Conservation (phyloP, 2,329 filamentous ascomycete genomes). For the Raffaelea ambrosiae region DNA sequence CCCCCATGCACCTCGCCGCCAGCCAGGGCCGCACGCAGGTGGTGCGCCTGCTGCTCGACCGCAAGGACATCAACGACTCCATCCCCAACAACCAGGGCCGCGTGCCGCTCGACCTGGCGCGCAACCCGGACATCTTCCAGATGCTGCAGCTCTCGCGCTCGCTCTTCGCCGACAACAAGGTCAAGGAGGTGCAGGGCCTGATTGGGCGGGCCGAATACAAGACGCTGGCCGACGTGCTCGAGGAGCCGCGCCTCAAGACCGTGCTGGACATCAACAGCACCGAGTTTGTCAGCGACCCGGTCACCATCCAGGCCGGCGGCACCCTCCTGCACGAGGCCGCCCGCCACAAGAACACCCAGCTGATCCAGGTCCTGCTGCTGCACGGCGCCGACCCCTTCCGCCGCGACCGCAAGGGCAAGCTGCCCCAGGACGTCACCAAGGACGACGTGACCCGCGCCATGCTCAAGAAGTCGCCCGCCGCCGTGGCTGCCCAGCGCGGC, state of each 20-base stretch:
- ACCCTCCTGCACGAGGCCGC: constrained; percentile 91
- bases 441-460: constrained; percentile 84
- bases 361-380: constrained; percentile 83
- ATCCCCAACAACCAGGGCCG: constrained; percentile 78
- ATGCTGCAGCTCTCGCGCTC: constrained; percentile 84
- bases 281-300: constrained; percentile 75
- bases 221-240: constrained; percentile 66
- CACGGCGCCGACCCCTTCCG: constrained; percentile 96
- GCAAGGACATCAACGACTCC: constrained; percentile 79
- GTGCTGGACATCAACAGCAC: constrained; percentile 87
- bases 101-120: constrained; percentile 77
- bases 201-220: constrained; percentile 68
- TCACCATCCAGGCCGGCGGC: constrained; percentile 74
- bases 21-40: constrained; percentile 70
- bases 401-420: constrained; percentile 86
- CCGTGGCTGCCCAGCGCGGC: constrained; percentile 84
- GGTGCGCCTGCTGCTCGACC: constrained; percentile 76
- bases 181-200: constrained; percentile 74
- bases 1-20: constrained; percentile 81
- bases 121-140: constrained; percentile 92
- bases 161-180: constrained; percentile 79
- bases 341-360: constrained; percentile 72
- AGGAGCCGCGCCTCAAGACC: constrained; percentile 77
- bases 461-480: constrained; percentile 88
- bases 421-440: constrained; percentile 93